Conservation (phyloP, 768 basidiomycete genomes). For the Termitomyces sp. region DNA sequence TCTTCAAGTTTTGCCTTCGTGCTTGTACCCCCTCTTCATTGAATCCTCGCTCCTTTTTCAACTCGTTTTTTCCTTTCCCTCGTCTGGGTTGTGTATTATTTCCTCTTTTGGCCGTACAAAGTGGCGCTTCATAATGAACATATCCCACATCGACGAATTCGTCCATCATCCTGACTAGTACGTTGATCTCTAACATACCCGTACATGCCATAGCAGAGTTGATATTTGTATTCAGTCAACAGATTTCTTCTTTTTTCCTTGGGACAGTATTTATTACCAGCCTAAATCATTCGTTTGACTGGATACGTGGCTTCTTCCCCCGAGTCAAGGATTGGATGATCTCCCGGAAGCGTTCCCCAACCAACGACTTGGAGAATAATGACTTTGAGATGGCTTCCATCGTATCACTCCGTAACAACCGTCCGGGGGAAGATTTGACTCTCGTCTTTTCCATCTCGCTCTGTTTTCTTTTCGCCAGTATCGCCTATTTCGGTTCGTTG, state of each 20-base stretch:
- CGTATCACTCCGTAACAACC: not conserved
- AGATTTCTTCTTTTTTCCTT: conserved; percentile 13
- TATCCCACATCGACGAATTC: conserved; percentile 7
- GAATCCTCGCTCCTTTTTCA: not conserved
- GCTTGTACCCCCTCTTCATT: not conserved
- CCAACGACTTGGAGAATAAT: conserved; percentile 5
- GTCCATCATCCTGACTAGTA: conserved; percentile 10
- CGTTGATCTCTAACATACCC: not conserved
- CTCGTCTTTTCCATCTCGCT: conserved; percentile 11
- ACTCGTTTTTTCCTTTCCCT: not conserved
- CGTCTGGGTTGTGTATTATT: conserved; percentile 4
- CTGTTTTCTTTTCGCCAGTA: conserved; percentile 11
- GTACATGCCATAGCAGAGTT: not conserved
- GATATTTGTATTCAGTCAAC: conserved; percentile 4
- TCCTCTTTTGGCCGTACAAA: not conserved
- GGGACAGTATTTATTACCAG: conserved; percentile 14
- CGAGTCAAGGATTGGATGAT: conserved; percentile 1
- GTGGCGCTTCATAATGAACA: conserved; percentile 1
- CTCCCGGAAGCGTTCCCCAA: not conserved
- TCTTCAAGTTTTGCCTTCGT: not conserved
- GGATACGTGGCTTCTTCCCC: conserved; percentile 6
- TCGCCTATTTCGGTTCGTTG: conserved; percentile 12
- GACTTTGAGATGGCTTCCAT: conserved; percentile 5
- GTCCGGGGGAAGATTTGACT: not conserved
- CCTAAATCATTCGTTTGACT: conserved; percentile 9